These are phyloP conservation scores for Penicillium waksmanii DNA, from an alignment of 495 filamentous ascomycete species.

Conservation along the genomic window DNA sequence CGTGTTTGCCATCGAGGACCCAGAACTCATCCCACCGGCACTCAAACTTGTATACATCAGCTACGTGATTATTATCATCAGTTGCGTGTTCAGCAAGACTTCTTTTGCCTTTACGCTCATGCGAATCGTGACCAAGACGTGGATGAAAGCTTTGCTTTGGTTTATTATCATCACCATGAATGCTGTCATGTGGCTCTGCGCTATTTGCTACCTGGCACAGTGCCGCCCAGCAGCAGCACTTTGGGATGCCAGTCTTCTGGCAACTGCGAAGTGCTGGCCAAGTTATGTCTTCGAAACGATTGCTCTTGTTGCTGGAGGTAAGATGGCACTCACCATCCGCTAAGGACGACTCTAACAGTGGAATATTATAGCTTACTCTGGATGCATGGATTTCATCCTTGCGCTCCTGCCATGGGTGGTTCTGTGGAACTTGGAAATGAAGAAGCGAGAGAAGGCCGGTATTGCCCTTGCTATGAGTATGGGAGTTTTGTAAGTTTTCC, in stretches of 20 bases:
- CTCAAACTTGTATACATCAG: slow-evolving; percentile 23
- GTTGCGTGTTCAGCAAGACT: slow-evolving; percentile 26
- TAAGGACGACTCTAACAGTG: background rate
- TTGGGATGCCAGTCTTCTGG: slow-evolving; percentile 20
- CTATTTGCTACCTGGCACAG: slow-evolving; percentile 24
- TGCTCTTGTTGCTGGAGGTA: slow-evolving; percentile 27
- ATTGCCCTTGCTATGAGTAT: slow-evolving; percentile 31
- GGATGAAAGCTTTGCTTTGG: slow-evolving; percentile 27
- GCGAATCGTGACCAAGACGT: slow-evolving; percentile 24
- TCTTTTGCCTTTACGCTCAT: slow-evolving; percentile 29
- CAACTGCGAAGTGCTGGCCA: slow-evolving; percentile 26
- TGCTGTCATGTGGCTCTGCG: slow-evolving; percentile 24
- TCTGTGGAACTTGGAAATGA: slow-evolving; percentile 30
- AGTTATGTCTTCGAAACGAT: slow-evolving; percentile 19
- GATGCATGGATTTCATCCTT: slow-evolving; percentile 27
- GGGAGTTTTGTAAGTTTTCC: slow-evolving; percentile 24
- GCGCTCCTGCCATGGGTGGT: slow-evolving; percentile 26
- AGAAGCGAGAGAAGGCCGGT: slow-evolving; percentile 24
- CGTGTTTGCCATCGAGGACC: slow-evolving; percentile 8
- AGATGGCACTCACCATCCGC: background rate
- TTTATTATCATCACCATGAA: slow-evolving; percentile 30
- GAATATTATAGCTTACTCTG: slow-evolving; percentile 23
- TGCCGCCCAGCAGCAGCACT: slow-evolving; percentile 22
- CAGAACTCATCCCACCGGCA: slow-evolving; percentile 11
- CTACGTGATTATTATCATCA: slow-evolving; percentile 20